Evolutionary conservation across 1,139 yeast genomes (phyloP), one percentile per base, ranked within the genome.

Genomic region (Diutina mesorugosa): DNA sequence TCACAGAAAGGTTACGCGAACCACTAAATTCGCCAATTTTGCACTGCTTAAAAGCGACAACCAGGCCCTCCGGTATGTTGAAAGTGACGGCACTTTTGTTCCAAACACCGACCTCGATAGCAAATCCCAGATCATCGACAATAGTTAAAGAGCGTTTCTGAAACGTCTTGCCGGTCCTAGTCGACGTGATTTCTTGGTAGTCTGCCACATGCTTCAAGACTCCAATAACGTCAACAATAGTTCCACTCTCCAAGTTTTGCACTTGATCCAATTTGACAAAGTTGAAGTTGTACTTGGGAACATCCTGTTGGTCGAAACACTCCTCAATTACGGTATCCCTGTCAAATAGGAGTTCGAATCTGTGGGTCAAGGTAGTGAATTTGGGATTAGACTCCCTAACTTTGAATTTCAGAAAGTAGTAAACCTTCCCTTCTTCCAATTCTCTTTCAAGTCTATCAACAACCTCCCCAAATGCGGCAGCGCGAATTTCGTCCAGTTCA

Each of bases 401-500:
- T 61, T 93, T 78, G 26, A 93, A 95, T 65, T 85, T 87, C 47
- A 95, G 81, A 45, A 95, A 77, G 65, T 85, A 89, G 68, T 90
- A 95, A 6, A 89, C 96, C 67, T 87, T 85, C 45, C 97, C 97
- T 66, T 90, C 98, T 68, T 87, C 87, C 59, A 95, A 74, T 54
- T 83, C 66, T 62, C 85, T 87, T 70, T 81, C 85, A 65, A 81
- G 86, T 66, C 81, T 83, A 60, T 88, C 96, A 7, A 95, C 97
- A 61, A 81, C 79, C 53, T 90, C 95, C 67, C 88, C 89, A 71
- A 95, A 95, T 4, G 95, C 97, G 8, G 98, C 90, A 16, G 96
- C 98, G 65, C 95, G 81, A 64, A 95, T 95, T 72, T 93, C 99
- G 65, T 95, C 97, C 6, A 97, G 87, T 67, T 95, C 96, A 67